A percentile compares a stretch with the other conserved stretches of the same genome.
Conservation (phyloP, 2,329 filamentous ascomycete species). For the Pseudogymnoascus sp. region DNA sequence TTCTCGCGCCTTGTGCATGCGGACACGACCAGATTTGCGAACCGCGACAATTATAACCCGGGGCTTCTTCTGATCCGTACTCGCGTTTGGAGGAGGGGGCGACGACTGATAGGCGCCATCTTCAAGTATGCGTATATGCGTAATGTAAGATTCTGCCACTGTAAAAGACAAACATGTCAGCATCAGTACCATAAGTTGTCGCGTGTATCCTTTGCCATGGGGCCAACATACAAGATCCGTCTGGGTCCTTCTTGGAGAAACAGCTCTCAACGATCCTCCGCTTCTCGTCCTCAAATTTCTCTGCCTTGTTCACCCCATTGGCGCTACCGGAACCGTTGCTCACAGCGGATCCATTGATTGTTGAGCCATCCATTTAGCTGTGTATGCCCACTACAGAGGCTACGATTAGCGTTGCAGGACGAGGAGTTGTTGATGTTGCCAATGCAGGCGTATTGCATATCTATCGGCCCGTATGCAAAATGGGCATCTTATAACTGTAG, state of each 20-base stretch:
- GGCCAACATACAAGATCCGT: constrained; percentile 65
- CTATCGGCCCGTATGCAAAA: neutral
- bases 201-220: constrained; percentile 13
- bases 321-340: constrained; percentile 21
- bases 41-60: constrained; percentile 91
- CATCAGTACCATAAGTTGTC: neutral
- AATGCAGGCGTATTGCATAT: constrained; percentile 9
- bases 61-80: constrained; percentile 69
- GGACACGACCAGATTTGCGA: constrained; percentile 81
- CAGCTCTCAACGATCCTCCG: constrained; percentile 87
- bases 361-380: constrained; percentile 29
- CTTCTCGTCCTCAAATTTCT: constrained; percentile 96
- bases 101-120: constrained; percentile 73
- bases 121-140: constrained; percentile 85
- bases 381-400: constrained; percentile 13
- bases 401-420: neutral
- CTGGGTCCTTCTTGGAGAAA: constrained; percentile 80
- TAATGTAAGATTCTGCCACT: constrained; percentile 94
- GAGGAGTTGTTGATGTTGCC: neutral
- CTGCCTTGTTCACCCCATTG: constrained; percentile 35
- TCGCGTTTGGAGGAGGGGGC: constrained; percentile 73
- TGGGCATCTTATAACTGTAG: constrained; percentile 8
- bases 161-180: constrained; percentile 21
- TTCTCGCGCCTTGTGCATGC: constrained; percentile 94
- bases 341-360: constrained; percentile 28